Evolutionary conservation across 1,139 yeast species (phyloP), one percentile per base, ranked within the genome.

Genomic region (Candida glucosophila): DNA sequence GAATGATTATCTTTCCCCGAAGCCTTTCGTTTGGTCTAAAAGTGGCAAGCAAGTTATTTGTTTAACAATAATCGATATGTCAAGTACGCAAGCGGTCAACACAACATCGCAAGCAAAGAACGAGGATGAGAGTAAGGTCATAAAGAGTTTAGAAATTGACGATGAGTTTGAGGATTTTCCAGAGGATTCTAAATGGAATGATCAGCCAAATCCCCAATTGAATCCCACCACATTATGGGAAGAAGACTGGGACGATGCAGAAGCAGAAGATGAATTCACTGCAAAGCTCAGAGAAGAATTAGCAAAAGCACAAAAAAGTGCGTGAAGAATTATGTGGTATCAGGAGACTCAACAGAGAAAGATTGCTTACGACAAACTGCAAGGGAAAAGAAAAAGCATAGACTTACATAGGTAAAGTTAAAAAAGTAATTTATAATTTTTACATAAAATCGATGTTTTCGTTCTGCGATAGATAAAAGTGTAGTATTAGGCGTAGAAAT

Each of bases 161-260:
- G 95, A 86, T 49, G 95, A 85, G 52, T 86, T 86, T 50, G 96
- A 86, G 58, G 96, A 86, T 47, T 86, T 86, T 54, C 95, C 95
- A 4, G 86, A 75, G 28, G 95, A 83, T 43, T 47, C 57, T 18
- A 73, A 79, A 53, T 61, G 61, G 81, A 48, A 50, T 10, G 40
- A 32, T 19, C 49, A 46, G 14, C 44, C 58, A 28, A 51, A 50
- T 25, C 58, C 73, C 11, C 70, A 73, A 37, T 41, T 56, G 30
- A 53, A 58, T 31, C 55, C 62, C 5, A 48, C 54, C 27, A 58
- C 52, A 30, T 67, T 85, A 31, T 86, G 96, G 95, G 95, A 86
- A 47, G 95, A 86, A 51, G 88, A 82, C 48, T 86, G 96, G 96
- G 95, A 86, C 41, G 95, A 83, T 47, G 92, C 78, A 34, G 94